These are phyloP conservation scores for Malania oleifera DNA, from an alignment of 164 flowering plant genomes.

Conservation along the genomic window DNA sequence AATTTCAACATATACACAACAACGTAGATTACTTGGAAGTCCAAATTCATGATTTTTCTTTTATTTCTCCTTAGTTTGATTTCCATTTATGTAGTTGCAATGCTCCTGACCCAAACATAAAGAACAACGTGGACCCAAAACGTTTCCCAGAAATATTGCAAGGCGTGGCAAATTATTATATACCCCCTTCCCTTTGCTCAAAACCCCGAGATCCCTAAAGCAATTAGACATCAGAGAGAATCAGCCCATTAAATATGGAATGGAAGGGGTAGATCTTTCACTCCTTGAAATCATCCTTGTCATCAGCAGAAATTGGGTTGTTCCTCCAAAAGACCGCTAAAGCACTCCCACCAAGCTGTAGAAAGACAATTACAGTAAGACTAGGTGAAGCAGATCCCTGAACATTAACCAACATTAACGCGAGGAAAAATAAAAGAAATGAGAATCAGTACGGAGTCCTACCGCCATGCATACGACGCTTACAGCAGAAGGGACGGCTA, in stretches of 20 bases:
- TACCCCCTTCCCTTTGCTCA: too few species aligned
- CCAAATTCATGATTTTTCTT: too few species aligned
- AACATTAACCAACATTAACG: background rate
- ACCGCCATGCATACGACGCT: slow-evolving; percentile 99
- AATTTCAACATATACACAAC: too few species aligned
- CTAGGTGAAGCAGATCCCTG: background rate
- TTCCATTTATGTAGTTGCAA: too few species aligned
- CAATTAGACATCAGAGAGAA: background rate
- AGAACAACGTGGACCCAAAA: too few species aligned
- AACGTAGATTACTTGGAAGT: too few species aligned
- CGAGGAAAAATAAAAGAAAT: background rate
- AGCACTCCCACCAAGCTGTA: slow-evolving; percentile 94
- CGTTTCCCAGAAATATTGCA: too few species aligned
- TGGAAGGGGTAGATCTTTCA: slow-evolving; percentile 18
- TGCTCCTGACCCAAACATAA: too few species aligned
- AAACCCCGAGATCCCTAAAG: too few species aligned
- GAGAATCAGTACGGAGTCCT: slow-evolving; percentile 15
- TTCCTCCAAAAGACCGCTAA: slow-evolving; percentile 95
- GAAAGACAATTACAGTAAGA: background rate
- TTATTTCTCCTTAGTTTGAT: too few species aligned
- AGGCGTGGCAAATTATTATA: too few species aligned
- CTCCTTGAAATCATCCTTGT: slow-evolving; percentile 96
- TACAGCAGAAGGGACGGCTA: slow-evolving; percentile 97
- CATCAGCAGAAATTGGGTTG: slow-evolving; percentile 65
- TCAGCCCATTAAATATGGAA: background rate